These are phyloP conservation scores for sunflower (Helianthus annuus) DNA, from an alignment of 129 eudicot species.

Conservation along the genomic window DNA sequence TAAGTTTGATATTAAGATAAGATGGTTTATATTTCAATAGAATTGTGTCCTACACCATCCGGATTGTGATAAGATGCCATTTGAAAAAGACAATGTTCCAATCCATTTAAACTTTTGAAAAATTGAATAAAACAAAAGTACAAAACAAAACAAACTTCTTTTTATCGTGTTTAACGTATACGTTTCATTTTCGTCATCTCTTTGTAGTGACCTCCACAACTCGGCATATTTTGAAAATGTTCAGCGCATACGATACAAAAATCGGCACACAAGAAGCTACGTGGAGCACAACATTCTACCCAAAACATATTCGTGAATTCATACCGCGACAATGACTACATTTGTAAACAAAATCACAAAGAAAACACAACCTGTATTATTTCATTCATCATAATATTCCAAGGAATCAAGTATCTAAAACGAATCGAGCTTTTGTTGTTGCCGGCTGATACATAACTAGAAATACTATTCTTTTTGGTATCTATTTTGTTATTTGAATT, in stretches of 20 bases:
- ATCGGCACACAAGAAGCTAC: conserved; percentile 34
- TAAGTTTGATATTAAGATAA: conserved; percentile 12
- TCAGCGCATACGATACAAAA: conserved; percentile 17
- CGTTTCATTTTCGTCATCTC: conserved; percentile 5
- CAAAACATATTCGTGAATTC: not conserved
- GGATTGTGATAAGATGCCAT: conserved; percentile 39
- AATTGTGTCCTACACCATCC: conserved; percentile 20
- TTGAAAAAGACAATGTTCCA: conserved; percentile 36
- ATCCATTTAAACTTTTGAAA: conserved; percentile 16
- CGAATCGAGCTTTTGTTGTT: not conserved
- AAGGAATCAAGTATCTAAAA: not conserved
- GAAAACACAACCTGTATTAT: no score
- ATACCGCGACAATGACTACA: not conserved
- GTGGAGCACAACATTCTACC: conserved; percentile 9
- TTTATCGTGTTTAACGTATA: conserved; percentile 9
- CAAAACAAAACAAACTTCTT: conserved; percentile 25
- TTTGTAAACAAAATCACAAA: conserved; percentile 7
- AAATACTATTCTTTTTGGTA: not conserved
- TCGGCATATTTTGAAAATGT: conserved; percentile 34
- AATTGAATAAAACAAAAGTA: conserved; percentile 24
- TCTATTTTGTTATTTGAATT: not conserved
- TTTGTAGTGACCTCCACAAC: conserved; percentile 30
- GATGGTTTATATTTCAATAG: not conserved
- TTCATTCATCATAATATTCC: no score
- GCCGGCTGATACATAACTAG: not conserved